Conservation (phyloP, 108 stramenopile genomes). For the Craspedostauros australis region DNA sequence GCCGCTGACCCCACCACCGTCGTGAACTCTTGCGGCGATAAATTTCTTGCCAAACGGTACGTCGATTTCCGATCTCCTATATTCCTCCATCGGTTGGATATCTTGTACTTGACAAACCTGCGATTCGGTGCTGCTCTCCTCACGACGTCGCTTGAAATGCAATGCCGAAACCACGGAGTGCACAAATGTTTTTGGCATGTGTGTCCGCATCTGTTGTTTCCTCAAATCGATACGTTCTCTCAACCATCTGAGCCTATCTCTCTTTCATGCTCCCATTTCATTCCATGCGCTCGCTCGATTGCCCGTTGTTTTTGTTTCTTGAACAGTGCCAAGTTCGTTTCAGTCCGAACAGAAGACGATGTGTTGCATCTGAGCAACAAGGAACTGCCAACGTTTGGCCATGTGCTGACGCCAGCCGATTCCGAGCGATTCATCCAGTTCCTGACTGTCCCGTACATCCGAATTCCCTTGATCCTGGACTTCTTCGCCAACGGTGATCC, state of each 20-base stretch:
- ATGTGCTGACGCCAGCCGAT: constrained; percentile 83
- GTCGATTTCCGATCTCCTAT: no score
- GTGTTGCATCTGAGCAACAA: constrained; percentile 85
- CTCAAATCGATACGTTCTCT: not conserved
- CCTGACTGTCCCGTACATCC: constrained; percentile 92
- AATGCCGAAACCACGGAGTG: no score
- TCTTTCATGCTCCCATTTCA: not conserved
- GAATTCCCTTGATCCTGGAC: constrained; percentile 92
- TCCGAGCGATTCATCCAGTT: constrained; percentile 91
- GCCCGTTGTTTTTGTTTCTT: no score
- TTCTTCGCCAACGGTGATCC: constrained; percentile 96
- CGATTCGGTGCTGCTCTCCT: no score
- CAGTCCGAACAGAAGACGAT: constrained; percentile 89
- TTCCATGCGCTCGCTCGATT: not conserved
- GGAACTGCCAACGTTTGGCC: constrained; percentile 90
- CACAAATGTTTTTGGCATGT: not conserved
- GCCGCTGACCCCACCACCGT: constrained; percentile 87
- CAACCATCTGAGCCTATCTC: not conserved
- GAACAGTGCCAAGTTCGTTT: constrained; percentile 68
- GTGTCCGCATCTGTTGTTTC: not conserved
- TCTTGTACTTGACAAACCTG: no score
- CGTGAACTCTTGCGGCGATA: constrained; percentile 86
- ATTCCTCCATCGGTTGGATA: no score
- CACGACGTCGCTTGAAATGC: no score
- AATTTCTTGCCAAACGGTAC: constrained; percentile 71